Evolutionary conservation across 164 flowering plant species (phyloP), one percentile per base, ranked within the genome.

Genomic region (Piper longum): DNA sequence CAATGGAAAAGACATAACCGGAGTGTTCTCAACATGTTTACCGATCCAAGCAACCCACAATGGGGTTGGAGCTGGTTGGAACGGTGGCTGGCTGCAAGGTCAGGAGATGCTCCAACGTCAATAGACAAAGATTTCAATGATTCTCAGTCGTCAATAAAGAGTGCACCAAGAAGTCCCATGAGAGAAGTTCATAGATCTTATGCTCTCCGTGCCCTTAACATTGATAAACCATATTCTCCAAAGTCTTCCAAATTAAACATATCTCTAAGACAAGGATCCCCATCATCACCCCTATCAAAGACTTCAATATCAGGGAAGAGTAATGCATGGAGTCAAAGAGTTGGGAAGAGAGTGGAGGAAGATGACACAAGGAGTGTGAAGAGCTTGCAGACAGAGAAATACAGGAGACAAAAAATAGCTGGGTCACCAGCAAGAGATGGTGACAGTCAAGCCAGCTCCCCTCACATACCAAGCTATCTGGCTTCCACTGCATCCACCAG

Each of bases 31-130:
- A 83, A 81, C 43, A 73, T 82, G 72, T 85, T 86, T 66, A 79
- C 78, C 78, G 96, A 84, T 72, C 91, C 96, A 62, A 80, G 66
- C 71, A 88, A 91, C 71, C 98, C 98, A 40, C 81, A 73, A 36
- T 91, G 98, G 98, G 98, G 98, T 16, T 91, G 98, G 98, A 87
- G 93, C 71, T 88, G 98, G 98, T 73, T 91, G 64, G 98, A 91
- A 61, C 69, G 98, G 40, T 88, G 91, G 93, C 86, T 86, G 93
- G 52, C 52, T 48, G 52, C 52, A 48, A 48, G 12, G 52, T 48
- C 52, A 48, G 9, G 52, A 90, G 97, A 87, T 75, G 66, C 71
- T 19, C 75, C 74, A 54, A 73, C 65, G 70, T 52, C 59, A 19
- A 58, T 73, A 12, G 91, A 84, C 12, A 85, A 81, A 75, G 89